phyloP scores from a whole-genome alignment of 768 basidiomycete species.

The Termitomyces sp. region DNA sequence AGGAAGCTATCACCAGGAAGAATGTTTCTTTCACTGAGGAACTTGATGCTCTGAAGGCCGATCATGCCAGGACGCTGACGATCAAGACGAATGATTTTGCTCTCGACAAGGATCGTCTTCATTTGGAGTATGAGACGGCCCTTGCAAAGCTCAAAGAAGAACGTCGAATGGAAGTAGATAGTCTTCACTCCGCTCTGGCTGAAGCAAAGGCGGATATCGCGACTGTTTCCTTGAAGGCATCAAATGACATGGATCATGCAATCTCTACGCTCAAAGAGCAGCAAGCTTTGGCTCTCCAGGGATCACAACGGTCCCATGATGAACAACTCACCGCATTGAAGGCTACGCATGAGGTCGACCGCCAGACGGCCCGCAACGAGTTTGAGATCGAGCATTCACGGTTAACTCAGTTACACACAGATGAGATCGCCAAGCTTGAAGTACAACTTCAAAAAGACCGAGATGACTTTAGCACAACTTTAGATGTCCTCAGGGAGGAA shows the following conservation, averaged over 20 bases:
- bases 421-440: constrained; percentile 30
- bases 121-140: constrained; percentile 51
- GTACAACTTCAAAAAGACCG: constrained; percentile 46
- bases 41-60: constrained; percentile 57
- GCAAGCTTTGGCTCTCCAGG: constrained; percentile 48
- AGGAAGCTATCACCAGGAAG: constrained; percentile 58
- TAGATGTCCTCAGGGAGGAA: constrained; percentile 33
- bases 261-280: constrained; percentile 46
- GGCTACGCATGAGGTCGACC: constrained; percentile 37
- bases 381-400: constrained; percentile 22
- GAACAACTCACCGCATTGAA: constrained; percentile 48
- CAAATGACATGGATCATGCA: constrained; percentile 45
- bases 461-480: constrained; percentile 30
- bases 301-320: constrained; percentile 52
- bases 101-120: constrained; percentile 53
- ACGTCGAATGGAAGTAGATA: constrained; percentile 45
- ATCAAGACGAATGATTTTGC: constrained; percentile 60
- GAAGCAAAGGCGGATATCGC: constrained; percentile 41
- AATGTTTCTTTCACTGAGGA: constrained; percentile 63
- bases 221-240: constrained; percentile 26
- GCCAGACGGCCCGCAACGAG: constrained; percentile 25
- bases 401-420: constrained; percentile 32
- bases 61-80: constrained; percentile 50
- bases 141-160: constrained; percentile 52
- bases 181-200: constrained; percentile 36